Conservation (phyloP, 208 protist species). For the Herpetomonas tarakana region DNA sequence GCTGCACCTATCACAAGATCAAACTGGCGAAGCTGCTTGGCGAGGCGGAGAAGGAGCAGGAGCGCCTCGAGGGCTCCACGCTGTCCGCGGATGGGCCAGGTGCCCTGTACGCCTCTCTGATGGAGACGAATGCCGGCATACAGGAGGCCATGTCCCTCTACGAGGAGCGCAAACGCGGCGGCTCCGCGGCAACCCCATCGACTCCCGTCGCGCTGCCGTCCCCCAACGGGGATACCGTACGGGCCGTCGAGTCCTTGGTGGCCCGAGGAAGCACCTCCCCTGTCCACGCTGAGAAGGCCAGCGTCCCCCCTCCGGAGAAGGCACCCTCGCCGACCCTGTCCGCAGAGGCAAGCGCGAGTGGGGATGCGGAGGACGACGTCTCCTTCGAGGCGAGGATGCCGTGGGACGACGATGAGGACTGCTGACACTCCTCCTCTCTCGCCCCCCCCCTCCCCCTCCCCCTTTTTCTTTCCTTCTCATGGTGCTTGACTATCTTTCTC, state of each 20-base stretch:
- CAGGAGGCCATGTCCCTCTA: neutral
- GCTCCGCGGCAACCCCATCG: neutral
- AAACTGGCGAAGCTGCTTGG: slow-evolving; percentile 48
- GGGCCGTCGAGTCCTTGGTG: too few species aligned
- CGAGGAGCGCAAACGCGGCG: neutral
- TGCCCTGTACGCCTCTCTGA: neutral
- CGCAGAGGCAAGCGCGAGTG: too few species aligned
- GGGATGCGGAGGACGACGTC: slow-evolving; percentile 9
- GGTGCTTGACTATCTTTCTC: too few species aligned
- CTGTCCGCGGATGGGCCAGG: slow-evolving; percentile 25
- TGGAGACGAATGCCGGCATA: neutral
- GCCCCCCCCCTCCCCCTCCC: too few species aligned
- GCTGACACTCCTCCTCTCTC: too few species aligned
- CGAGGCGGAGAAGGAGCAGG: slow-evolving; percentile 21
- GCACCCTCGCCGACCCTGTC: too few species aligned
- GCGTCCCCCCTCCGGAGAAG: too few species aligned
- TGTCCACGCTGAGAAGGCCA: too few species aligned
- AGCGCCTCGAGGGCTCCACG: slow-evolving; percentile 26
- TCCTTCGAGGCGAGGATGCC: slow-evolving; percentile 51
- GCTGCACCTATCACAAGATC: slow-evolving; percentile 68
- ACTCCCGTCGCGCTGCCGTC: too few species aligned
- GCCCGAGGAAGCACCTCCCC: too few species aligned
- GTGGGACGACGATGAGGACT: slow-evolving; percentile 33
- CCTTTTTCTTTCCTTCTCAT: too few species aligned
- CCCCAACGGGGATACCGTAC: too few species aligned